Percentiles rank a stretch among this genome's conserved stretches.
Evolutionary conservation across 371 early-diverging fungal genomes (phyloP).

Genomic region (Aphelidium insulamus): DNA sequence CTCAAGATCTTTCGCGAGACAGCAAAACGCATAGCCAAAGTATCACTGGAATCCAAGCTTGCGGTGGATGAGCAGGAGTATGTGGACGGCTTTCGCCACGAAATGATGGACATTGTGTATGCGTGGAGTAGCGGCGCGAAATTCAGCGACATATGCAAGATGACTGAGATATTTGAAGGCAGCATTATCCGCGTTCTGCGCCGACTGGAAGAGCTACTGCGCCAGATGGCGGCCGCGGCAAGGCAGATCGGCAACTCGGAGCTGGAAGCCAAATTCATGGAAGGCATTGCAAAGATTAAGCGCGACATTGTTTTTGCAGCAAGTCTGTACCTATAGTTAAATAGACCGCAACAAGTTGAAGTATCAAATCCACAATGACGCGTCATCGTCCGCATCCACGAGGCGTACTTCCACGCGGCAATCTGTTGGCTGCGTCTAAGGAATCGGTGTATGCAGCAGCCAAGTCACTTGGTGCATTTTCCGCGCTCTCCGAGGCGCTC

Average conservation of each 20-base stretch:
- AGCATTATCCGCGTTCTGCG: slow-evolving; percentile 86
- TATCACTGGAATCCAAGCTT: slow-evolving; percentile 72
- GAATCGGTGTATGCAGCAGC: too few relatives aligned
- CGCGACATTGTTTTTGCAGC: slow-evolving; percentile 98
- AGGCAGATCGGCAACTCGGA: slow-evolving; percentile 94
- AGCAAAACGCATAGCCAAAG: slow-evolving; percentile 63
- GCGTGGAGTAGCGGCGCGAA: slow-evolving; percentile 88
- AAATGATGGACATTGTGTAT: slow-evolving; percentile 93
- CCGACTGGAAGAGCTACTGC: slow-evolving; percentile 84
- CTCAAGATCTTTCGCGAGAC: slow-evolving; percentile 64
- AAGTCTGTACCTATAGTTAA: slow-evolving; percentile 78
- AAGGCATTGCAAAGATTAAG: slow-evolving; percentile 83
- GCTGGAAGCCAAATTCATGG: slow-evolving; percentile 88
- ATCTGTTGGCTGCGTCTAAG: too few relatives aligned
- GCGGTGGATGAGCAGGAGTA: slow-evolving; percentile 55
- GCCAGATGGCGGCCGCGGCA: slow-evolving; percentile 88
- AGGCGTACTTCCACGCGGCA: too few relatives aligned
- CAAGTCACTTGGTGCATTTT: too few relatives aligned
- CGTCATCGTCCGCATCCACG: too few relatives aligned
- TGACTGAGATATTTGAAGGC: slow-evolving; percentile 96
- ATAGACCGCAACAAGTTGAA: too few relatives aligned
- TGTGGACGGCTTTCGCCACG: slow-evolving; percentile 55
- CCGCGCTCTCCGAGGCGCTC: too few relatives aligned
- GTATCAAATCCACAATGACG: too few relatives aligned
- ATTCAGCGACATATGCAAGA: slow-evolving; percentile 86